phyloP scores from a whole-genome alignment of 2,329 filamentous ascomycete genomes.

The Ophiostoma angusticollis region DNA sequence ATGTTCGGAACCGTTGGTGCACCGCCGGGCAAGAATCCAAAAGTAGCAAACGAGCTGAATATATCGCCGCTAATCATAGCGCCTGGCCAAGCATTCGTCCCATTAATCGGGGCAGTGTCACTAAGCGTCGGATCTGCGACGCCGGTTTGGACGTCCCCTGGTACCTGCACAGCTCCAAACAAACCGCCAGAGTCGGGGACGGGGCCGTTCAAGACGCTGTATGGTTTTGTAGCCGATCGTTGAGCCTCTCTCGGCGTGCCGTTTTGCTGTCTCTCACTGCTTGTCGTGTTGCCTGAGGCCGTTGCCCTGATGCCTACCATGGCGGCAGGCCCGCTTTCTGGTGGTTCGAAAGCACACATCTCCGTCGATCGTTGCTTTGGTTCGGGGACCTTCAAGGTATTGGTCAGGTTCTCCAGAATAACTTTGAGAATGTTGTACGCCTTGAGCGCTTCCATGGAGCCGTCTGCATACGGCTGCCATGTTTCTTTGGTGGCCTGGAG shows the following conservation, averaged over 20 bases:
- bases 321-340: too few relatives aligned
- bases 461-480: slow-evolving; percentile 65
- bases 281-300: too few relatives aligned
- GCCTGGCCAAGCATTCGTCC: too few relatives aligned
- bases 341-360: too few relatives aligned
- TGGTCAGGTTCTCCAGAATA: slow-evolving; percentile 66
- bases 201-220: too few relatives aligned
- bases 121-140: slow-evolving; percentile 29
- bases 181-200: slow-evolving; percentile 14
- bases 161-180: slow-evolving; percentile 23
- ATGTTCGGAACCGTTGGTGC: slow-evolving; percentile 1
- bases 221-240: too few relatives aligned
- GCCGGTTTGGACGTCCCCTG: slow-evolving; percentile 29
- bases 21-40: too few relatives aligned
- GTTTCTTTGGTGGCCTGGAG: slow-evolving; percentile 64
- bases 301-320: too few relatives aligned
- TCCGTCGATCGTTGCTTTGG: background rate
- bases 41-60: slow-evolving; percentile 15
- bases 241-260: too few relatives aligned
- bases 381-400: background rate
- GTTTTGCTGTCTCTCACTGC: too few relatives aligned
- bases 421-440: slow-evolving; percentile 68
- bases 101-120: slow-evolving; percentile 17
- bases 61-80: slow-evolving; percentile 24
- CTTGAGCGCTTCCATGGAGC: slow-evolving; percentile 83